Percentiles rank a stretch among this genome's conserved stretches.
Evolutionary conservation across 2,329 filamentous ascomycete species (phyloP).

Genomic region (Dactylellina cionopaga): DNA sequence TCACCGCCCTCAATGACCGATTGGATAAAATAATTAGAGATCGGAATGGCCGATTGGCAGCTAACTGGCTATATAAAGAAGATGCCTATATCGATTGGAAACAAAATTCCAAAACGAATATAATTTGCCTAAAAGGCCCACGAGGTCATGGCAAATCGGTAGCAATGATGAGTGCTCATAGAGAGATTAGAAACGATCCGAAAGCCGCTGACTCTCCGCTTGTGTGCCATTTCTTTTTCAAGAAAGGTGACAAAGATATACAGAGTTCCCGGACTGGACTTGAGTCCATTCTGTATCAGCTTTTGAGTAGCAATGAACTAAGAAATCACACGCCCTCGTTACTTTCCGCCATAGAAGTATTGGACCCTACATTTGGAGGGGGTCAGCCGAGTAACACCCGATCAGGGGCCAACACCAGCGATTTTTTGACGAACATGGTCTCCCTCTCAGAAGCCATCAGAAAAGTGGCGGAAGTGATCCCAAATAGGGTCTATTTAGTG

Average conservation of each 20-base stretch:
- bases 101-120: not conserved
- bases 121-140: slow-evolving; percentile 14
- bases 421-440: not conserved
- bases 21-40: slow-evolving; percentile 9
- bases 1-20: slow-evolving; percentile 7
- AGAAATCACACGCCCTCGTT: not conserved
- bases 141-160: slow-evolving; percentile 34
- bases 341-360: not conserved
- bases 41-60: slow-evolving; percentile 2
- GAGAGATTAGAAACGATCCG: not conserved
- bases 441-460: slow-evolving; percentile 3
- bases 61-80: slow-evolving; percentile 28
- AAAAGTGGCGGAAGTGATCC: not conserved
- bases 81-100: slow-evolving; percentile 17
- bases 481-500: slow-evolving; percentile 9
- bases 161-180: slow-evolving; percentile 23
- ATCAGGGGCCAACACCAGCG: not conserved
- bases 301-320: slow-evolving; percentile 3
- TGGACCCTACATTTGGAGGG: slow-evolving; percentile 2
- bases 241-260: slow-evolving; percentile 30
- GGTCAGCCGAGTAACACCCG: no score
- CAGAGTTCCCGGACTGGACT: slow-evolving; percentile 3
- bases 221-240: slow-evolving; percentile 32
- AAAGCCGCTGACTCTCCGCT: not conserved
- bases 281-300: slow-evolving; percentile 20